Percentiles rank a stretch among this genome's conserved stretches.
These are phyloP conservation scores for Exophiala oligosperma DNA, from an alignment of 2,329 filamentous ascomycete genomes.

Conservation along the genomic window DNA sequence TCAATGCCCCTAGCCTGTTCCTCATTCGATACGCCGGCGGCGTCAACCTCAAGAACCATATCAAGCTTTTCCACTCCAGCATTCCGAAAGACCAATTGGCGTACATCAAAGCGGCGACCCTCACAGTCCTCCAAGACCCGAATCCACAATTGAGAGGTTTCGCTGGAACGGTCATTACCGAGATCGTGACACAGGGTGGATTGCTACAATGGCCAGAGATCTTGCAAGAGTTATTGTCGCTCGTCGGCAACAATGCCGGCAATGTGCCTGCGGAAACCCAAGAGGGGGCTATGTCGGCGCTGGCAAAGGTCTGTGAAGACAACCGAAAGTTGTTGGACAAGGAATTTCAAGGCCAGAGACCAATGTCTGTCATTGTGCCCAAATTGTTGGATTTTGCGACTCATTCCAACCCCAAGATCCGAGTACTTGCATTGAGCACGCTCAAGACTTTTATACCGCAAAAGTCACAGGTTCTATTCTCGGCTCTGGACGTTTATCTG, in stretches of 20 bases:
- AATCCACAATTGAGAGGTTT: slow-evolving; percentile 82
- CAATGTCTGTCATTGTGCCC: slow-evolving; percentile 83
- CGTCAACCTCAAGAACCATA: slow-evolving; percentile 94
- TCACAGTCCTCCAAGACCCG: slow-evolving; percentile 77
- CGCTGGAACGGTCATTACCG: slow-evolving; percentile 90
- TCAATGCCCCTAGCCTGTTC: slow-evolving; percentile 65
- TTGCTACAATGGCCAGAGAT: slow-evolving; percentile 90
- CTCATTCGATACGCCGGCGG: slow-evolving; percentile 83
- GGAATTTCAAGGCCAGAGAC: slow-evolving; percentile 84
- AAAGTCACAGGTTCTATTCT: slow-evolving; percentile 77
- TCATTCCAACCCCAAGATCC: slow-evolving; percentile 73
- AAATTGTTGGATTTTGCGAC: slow-evolving; percentile 86
- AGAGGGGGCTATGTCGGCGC: slow-evolving; percentile 89
- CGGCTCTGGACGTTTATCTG: slow-evolving; percentile 77
- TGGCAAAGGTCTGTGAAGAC: slow-evolving; percentile 96
- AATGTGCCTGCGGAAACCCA: slow-evolving; percentile 71
- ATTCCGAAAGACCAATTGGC: slow-evolving; percentile 72
- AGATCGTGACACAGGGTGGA: slow-evolving; percentile 80
- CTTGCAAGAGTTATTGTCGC: slow-evolving; percentile 75
- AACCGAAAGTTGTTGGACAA: slow-evolving; percentile 83
- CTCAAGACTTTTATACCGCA: slow-evolving; percentile 91
- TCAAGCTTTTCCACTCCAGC: slow-evolving; percentile 71
- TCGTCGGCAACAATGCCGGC: slow-evolving; percentile 72
- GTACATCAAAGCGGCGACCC: slow-evolving; percentile 77
- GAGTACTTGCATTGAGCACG: slow-evolving; percentile 74